These are phyloP conservation scores for Anthracocystis setariae DNA, from an alignment of 1,284 basidiomycete genomes.

Conservation along the genomic window DNA sequence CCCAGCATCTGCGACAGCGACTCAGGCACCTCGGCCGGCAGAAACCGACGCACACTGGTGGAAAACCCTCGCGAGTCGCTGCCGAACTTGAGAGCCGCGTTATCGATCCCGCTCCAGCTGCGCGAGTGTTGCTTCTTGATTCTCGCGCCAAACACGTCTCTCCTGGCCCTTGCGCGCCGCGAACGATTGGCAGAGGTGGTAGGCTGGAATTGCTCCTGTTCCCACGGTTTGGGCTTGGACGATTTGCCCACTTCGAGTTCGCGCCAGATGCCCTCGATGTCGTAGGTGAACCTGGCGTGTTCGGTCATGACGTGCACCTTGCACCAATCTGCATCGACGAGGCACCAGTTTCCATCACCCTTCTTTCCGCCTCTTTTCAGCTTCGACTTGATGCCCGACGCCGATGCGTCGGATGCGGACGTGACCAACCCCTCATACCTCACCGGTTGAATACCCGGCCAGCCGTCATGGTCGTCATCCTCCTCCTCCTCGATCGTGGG, in stretches of 20 bases:
- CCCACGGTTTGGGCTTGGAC: constrained; percentile 30
- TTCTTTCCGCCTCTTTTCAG: constrained; percentile 49
- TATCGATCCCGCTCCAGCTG: constrained; percentile 3
- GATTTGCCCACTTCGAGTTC: constrained; percentile 33
- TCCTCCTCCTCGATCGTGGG: constrained; percentile 35
- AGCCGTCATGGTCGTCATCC: constrained; percentile 22
- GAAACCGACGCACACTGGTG: constrained; percentile 5
- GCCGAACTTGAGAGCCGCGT: constrained; percentile 13
- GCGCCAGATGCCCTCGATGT: constrained; percentile 61
- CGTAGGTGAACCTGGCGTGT: constrained; percentile 57
- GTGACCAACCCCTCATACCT: constrained; percentile 61
- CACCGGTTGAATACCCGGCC: constrained; percentile 43
- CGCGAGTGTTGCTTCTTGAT: constrained; percentile 17
- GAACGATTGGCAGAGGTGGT: not conserved
- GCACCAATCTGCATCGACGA: constrained; percentile 67
- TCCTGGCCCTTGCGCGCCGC: constrained; percentile 10
- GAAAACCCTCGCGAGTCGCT: constrained; percentile 15
- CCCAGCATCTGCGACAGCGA: constrained; percentile 19
- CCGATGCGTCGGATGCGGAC: constrained; percentile 45
- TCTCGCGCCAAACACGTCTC: constrained; percentile 33
- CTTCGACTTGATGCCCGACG: constrained; percentile 28
- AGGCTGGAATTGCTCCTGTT: constrained; percentile 5
- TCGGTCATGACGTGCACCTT: constrained; percentile 66
- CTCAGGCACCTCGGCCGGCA: constrained; percentile 14
- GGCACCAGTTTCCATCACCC: constrained; percentile 65